Conservation (phyloP, 2,329 filamentous ascomycete genomes). For the Stemphylium lycopersici region DNA sequence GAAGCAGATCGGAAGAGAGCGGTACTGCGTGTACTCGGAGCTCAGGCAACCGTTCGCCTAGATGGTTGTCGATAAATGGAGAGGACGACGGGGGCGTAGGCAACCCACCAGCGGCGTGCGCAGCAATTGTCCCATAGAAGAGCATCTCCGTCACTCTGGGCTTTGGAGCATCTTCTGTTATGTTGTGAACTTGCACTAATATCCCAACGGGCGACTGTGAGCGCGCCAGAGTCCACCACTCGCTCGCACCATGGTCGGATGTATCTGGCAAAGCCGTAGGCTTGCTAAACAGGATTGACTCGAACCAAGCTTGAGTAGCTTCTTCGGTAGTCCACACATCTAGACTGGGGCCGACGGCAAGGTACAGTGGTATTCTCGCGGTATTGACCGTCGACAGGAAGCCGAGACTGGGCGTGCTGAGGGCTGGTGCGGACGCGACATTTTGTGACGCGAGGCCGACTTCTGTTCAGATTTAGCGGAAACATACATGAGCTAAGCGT, state of each 20-base stretch:
- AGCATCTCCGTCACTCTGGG: constrained; percentile 52
- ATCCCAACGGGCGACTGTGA: constrained; percentile 51
- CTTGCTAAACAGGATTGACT: constrained; percentile 41
- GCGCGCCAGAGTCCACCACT: constrained; percentile 48
- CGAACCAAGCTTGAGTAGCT: constrained; percentile 50
- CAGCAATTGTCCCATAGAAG: constrained; percentile 51
- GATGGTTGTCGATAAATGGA: constrained; percentile 17
- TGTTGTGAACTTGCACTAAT: constrained; percentile 39
- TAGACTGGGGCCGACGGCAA: constrained; percentile 46
- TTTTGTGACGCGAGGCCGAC: constrained; percentile 36
- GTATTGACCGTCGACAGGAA: constrained; percentile 51
- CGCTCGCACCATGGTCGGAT: constrained; percentile 6
- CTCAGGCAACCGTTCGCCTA: constrained; percentile 26
- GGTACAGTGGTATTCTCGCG: constrained; percentile 48
- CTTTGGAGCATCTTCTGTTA: neutral
- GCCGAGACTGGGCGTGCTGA: constrained; percentile 29
- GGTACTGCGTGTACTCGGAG: constrained; percentile 50
- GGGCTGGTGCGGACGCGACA: constrained; percentile 19
- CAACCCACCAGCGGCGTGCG: constrained; percentile 19
- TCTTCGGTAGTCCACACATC: constrained; percentile 47
- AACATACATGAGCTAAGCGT: no score
- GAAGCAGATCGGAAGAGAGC: constrained; percentile 52
- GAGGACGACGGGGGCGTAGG: constrained; percentile 46
- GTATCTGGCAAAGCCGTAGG: constrained; percentile 2
- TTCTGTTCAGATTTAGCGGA: constrained; percentile 23